These are phyloP conservation scores for Syzygium malaccense DNA, from an alignment of 441 rosid species.

Conservation along the genomic window DNA sequence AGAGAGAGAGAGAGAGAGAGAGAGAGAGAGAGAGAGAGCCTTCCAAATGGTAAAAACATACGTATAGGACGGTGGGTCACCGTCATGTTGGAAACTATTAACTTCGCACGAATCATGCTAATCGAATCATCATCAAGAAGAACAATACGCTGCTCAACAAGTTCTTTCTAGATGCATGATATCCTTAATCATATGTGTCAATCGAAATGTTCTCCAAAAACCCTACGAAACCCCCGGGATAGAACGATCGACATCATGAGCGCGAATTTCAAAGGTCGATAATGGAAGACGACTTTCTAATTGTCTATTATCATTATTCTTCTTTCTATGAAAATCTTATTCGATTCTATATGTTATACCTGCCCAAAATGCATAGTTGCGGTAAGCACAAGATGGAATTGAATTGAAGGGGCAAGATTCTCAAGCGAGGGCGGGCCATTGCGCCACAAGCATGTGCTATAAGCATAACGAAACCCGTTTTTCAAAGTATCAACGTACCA, in stretches of 20 bases:
- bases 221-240: background rate
- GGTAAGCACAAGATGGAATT: background rate
- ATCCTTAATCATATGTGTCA: background rate
- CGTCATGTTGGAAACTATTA: background rate
- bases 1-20: too few species aligned
- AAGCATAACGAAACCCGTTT: too few species aligned
- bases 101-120: background rate
- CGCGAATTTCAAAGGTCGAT: background rate
- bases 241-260: background rate
- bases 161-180: background rate
- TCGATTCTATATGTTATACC: background rate
- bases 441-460: too few species aligned
- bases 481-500: background rate
- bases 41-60: background rate
- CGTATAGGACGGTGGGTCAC: background rate
- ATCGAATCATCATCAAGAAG: background rate
- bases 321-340: background rate
- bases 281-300: background rate
- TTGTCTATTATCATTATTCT: background rate
- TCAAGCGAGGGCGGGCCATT: too few species aligned
- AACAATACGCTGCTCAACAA: too few species aligned
- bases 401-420: background rate
- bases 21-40: background rate
- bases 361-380: background rate
- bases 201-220: background rate